Base-by-base conservation (phyloP, 225 moss, liverwort and hornwort species). In the Polytrichum formosum region DNA sequence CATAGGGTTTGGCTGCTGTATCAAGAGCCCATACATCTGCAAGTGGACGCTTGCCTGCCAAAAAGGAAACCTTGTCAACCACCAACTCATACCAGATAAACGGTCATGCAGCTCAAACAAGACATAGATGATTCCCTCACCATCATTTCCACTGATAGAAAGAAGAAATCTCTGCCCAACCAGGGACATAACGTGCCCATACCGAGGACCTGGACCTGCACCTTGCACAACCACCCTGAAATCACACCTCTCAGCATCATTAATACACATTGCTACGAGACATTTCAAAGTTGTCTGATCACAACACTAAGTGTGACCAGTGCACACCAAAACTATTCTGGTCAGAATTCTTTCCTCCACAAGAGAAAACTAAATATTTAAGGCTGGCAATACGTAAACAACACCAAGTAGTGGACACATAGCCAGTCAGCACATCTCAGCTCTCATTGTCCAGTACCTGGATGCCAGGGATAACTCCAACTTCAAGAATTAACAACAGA, bases 11-110 rank as follows among this genome's bases (percentile, higher is more conserved):
- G 64, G 84, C 84, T 72, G 81, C 84, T 74, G 81, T 84, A 17
- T 84, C 81, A 56, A 84, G 77, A 75, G 81, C 81, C 84, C 84
- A 84, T 21, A 84, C 84, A 81, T 84, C 81, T 74, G 78, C 77
- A 69, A 84, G 84, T 60, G 84, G 84, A 18, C 78, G 77, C 53
- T 84, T 84, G 60, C 84, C 84, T 84, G 80, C 74, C 65, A 67
- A 18, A 23, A 63, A 61, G 56, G 20, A 46, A 18, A 53, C 9
- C 8, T n/a, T 67, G 53, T 79, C 33, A 74, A 59, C 20, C 58
- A 58, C 62, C 22, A 23, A 61, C 17, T 30, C 70, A 28, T 19
- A 20, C 4, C 18, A 55, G 13, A 20, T 55, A 26, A 28, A 23
- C 70, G 3, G 2, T 18, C 17, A 23, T 22, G 62, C 23, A 63